Base-by-base conservation (phyloP, 495 filamentous ascomycete genomes). In the Melanomma pulvis-pyrius region DNA sequence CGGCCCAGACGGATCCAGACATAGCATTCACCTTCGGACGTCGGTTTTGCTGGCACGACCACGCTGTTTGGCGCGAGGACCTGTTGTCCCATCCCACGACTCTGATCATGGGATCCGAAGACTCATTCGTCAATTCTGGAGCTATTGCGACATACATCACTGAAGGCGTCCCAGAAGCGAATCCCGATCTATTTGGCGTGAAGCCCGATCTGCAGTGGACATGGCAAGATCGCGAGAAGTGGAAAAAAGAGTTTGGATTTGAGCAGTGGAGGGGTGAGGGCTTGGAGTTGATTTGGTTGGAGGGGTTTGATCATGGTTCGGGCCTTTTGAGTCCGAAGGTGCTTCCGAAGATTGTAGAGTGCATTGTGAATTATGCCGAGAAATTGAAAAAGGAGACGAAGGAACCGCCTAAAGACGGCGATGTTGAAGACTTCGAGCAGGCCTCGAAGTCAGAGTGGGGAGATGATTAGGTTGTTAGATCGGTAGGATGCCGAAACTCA, bases 21-120 rank as follows among this genome's bases (percentile, higher is more conserved):
- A 65, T 73, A 5, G 68, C 65, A 22, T 65, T 70, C 47, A 74
- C 70, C 9, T 63, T 74, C 2, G 64, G 66, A 9, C 52, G 74
- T 15, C 60, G 72, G 34, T 74, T 76, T 61, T 71, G 71, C 58
- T 76, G 73, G 73, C 62, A 41, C 34, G 68, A 74, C 50, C 73
- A 73, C 59, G 41, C 72, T 30, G 47, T 76, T 13, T 76, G 72
- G 73, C 64, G 65, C 2, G 70, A 74, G 15, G 59, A 62, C 39
- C 54, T 75, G 32, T 48, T 67, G 30, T 28, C 59, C 19, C 6
- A 50, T 2, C 17, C 19, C 8, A 53, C 46, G 6, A 68, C 65
- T 1, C 22, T 68, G 2, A 36, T 63, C 26, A 21, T 68, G 21
- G 57, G 58, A 2, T 59, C 25, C n/a, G 56, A 58, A 29, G 65